Evolutionary conservation across 1,284 basidiomycete species (phyloP), one percentile per base, ranked within the genome.

Genomic region (Tetrapyrgos nigripes): DNA sequence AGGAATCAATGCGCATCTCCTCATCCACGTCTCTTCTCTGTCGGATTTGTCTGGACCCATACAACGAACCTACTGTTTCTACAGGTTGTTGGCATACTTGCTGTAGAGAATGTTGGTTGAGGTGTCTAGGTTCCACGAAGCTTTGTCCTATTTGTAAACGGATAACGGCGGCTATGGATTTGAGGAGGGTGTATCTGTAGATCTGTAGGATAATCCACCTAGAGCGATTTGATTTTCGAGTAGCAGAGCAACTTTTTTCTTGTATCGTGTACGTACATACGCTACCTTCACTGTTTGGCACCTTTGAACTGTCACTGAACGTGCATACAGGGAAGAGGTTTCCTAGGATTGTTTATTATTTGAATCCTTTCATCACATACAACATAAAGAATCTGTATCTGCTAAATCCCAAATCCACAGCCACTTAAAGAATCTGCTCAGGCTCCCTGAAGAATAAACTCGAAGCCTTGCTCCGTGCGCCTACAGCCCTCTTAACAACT

Each of bases 61-160:
- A 91, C 63, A 81, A 77, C 1, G 91, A 93, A 60, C 88, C 91
- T 0, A 91, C 90, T 0, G 83, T 87, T 3, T 91, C 89, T n/a
- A 91, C 89, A 0, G 91, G 90, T 3, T 93, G 91, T 69, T 93
- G 91, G 91, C 91, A 93, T 68, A 89, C 89, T 0, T 92, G 88
- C 64, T 93, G 91, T 70, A 77, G 85, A 44, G 85, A 85, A 68
- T 93, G 91, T 68, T 93, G 91, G 91, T 71, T 93, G 47, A 84
- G 86, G 10, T 92, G 91, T 69, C 77, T 93, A 45, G 89, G 88
- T n/a, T 85, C 88, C 6, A 92, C 89, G 3, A 90, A 87, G 68
- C 78, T 92, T 14, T 93, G 91, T 71, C 91, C 91, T 0, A 92
- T 93, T 62, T 93, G 91, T 78, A 91, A 92, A 71, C 83, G 91